These are phyloP conservation scores for Fraxinus platypoda DNA, from an alignment of 305 asterid species.

Conservation along the genomic window DNA sequence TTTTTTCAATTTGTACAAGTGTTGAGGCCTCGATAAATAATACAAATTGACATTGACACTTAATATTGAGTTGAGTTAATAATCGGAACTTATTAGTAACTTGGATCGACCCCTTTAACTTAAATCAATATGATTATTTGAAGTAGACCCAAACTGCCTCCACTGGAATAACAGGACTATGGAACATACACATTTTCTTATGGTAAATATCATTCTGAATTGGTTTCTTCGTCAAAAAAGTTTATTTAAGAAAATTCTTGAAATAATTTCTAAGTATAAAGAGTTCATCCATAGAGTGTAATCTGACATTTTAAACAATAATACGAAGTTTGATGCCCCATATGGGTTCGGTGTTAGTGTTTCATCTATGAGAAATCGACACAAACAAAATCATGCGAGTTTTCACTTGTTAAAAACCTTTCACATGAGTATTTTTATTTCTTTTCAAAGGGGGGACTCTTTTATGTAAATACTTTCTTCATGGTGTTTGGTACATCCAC, in stretches of 20 bases:
- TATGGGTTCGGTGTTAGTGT: not conserved
- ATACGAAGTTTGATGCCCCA: not conserved
- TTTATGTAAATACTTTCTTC: not conserved
- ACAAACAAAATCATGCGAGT: not conserved
- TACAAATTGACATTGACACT: not conserved
- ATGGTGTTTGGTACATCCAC: not conserved
- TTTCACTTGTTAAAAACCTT: not conserved
- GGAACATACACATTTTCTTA: not conserved
- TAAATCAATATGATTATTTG: not conserved
- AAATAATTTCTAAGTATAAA: not conserved
- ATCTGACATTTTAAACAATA: not conserved
- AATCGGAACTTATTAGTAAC: not conserved
- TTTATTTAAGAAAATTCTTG: too few relatives aligned
- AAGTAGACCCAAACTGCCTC: not conserved
- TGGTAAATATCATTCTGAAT: not conserved
- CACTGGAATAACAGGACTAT: not conserved
- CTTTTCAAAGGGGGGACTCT: not conserved
- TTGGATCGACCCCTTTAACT: too few relatives aligned
- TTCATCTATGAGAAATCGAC: not conserved
- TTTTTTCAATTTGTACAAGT: too few relatives aligned
- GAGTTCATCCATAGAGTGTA: not conserved
- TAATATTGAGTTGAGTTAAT: not conserved
- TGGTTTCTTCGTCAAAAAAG: not conserved
- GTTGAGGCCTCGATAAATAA: not conserved
- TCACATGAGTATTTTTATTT: not conserved